Conservation (phyloP, 2,329 filamentous ascomycete genomes). For the Incumbomyces lentus region DNA sequence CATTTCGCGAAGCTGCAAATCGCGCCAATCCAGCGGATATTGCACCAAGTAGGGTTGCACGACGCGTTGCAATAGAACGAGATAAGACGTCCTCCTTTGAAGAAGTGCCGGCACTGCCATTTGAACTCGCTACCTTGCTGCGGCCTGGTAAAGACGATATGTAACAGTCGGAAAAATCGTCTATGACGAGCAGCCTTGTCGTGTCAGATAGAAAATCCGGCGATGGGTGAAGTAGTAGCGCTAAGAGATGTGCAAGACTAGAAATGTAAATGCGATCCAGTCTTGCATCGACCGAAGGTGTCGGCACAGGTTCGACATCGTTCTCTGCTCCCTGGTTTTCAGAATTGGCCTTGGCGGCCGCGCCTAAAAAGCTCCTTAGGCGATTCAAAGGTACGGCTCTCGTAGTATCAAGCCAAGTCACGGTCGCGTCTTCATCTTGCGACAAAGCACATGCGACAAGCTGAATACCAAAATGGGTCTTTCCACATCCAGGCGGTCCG, state of each 20-base stretch:
- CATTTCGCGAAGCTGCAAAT: slow-evolving; percentile 60
- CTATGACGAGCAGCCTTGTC: slow-evolving; percentile 63
- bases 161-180: slow-evolving; percentile 66
- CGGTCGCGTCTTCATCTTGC: slow-evolving; percentile 42
- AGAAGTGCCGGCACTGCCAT: neutral
- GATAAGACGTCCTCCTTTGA: slow-evolving; percentile 26
- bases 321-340: slow-evolving; percentile 4
- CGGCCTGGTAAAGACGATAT: slow-evolving; percentile 63
- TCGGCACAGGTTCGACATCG: neutral
- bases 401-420: slow-evolving; percentile 64
- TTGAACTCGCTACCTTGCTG: slow-evolving; percentile 21
- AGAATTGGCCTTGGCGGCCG: slow-evolving; percentile 4
- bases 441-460: slow-evolving; percentile 54
- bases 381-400: slow-evolving; percentile 39
- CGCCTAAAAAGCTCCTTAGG: slow-evolving; percentile 37
- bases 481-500: slow-evolving; percentile 77
- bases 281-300: slow-evolving; percentile 28
- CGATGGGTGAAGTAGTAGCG: slow-evolving; percentile 60
- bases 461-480: slow-evolving; percentile 70
- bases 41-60: slow-evolving; percentile 28
- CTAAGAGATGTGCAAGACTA: slow-evolving; percentile 56
- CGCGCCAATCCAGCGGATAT: slow-evolving; percentile 31
- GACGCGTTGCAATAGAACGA: slow-evolving; percentile 19
- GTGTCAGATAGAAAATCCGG: slow-evolving; percentile 49
- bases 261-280: slow-evolving; percentile 56